These are phyloP conservation scores for Pseudonitzschia delicatissima DNA, from an alignment of 108 stramenopile genomes.

Conservation along the genomic window DNA sequence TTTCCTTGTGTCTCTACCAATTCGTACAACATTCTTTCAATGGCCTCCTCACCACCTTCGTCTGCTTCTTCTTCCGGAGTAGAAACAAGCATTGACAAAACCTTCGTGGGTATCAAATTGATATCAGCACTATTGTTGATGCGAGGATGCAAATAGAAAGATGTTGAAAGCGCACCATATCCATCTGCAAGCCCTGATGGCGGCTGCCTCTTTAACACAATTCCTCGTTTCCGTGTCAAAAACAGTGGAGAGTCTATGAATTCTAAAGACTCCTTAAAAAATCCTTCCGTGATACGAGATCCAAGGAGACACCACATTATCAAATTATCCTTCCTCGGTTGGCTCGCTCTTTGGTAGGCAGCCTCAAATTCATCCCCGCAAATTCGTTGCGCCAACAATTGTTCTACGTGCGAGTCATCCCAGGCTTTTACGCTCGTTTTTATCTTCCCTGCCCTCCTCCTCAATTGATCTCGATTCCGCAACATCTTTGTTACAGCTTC, in stretches of 20 bases:
- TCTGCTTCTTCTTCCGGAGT: slow-evolving; percentile 6
- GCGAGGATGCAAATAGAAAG: slow-evolving; percentile 32
- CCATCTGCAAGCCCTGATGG: not conserved
- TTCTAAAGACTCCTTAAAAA: slow-evolving; percentile 29
- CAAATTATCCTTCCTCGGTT: slow-evolving; percentile 11
- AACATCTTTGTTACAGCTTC: slow-evolving; percentile 13
- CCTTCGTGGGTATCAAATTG: slow-evolving; percentile 17
- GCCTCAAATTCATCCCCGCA: slow-evolving; percentile 29
- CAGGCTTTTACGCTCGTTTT: slow-evolving; percentile 20
- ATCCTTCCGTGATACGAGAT: slow-evolving; percentile 24
- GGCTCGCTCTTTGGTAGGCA: slow-evolving; percentile 6
- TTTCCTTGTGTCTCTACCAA: slow-evolving; percentile 2
- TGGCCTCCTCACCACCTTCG: not conserved
- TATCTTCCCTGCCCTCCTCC: slow-evolving; percentile 7
- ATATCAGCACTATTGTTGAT: not conserved
- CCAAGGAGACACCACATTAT: slow-evolving; percentile 35
- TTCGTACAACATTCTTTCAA: slow-evolving; percentile 20
- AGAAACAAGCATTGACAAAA: slow-evolving; percentile 13
- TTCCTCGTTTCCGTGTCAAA: slow-evolving; percentile 22
- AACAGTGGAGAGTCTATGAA: slow-evolving; percentile 21
- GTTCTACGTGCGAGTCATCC: slow-evolving; percentile 18
- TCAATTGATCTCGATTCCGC: slow-evolving; percentile 16
- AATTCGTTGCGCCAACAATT: slow-evolving; percentile 11
- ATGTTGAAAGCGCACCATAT: slow-evolving; percentile 13
- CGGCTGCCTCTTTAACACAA: slow-evolving; percentile 11